Percentiles rank a stretch among this genome's conserved stretches.
phyloP scores from a whole-genome alignment of 1,284 basidiomycete species.

The Limonomyces culmigenus region DNA sequence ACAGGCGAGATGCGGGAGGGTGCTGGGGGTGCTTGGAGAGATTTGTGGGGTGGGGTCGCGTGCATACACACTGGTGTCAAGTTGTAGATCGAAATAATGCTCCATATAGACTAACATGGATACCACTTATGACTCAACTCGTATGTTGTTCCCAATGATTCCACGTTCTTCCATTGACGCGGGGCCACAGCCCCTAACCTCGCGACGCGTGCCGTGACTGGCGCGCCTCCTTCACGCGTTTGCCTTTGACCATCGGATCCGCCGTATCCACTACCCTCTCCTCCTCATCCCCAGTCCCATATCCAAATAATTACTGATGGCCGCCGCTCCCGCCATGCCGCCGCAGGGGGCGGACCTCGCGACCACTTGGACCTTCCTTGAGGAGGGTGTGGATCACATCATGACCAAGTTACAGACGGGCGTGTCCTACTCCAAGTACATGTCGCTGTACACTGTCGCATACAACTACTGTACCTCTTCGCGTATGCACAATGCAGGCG shows the following conservation, averaged over 20 bases:
- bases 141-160: no score
- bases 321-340: constrained; percentile 29
- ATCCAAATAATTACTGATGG: constrained; percentile 2
- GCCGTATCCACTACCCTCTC: neutral
- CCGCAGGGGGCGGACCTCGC: constrained; percentile 53
- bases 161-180: no score
- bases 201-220: no score
- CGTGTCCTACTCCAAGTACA: constrained; percentile 86
- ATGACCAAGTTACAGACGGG: constrained; percentile 82
- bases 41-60: constrained; percentile 78
- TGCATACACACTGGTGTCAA: constrained; percentile 80
- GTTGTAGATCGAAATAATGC: constrained; percentile 23
- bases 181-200: no score
- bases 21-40: constrained; percentile 78
- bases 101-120: neutral
- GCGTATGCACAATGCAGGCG: constrained; percentile 42
- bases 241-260: no score
- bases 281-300: neutral
- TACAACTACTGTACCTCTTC: constrained; percentile 95
- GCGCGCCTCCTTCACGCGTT: no score
- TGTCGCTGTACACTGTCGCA: constrained; percentile 82
- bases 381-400: constrained; percentile 83
- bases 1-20: constrained; percentile 55
- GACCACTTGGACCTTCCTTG: constrained; percentile 82
- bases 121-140: neutral